Conservation (phyloP, 2,329 filamentous ascomycete genomes). For the Pseudofabraea citricarpa region DNA sequence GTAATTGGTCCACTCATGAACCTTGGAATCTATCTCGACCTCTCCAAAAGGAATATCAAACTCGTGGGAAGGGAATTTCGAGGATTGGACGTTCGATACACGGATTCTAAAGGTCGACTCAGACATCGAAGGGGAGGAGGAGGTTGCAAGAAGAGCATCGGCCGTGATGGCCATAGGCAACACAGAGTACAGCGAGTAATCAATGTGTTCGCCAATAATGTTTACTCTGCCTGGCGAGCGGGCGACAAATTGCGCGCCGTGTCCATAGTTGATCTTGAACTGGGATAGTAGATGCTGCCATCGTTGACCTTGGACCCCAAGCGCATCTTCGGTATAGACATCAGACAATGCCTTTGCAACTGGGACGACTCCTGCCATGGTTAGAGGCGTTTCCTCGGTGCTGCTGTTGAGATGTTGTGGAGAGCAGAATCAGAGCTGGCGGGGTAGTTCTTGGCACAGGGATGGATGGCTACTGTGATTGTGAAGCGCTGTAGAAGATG, state of each 20-base stretch:
- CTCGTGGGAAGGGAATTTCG: constrained; percentile 70
- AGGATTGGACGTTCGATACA: constrained; percentile 72
- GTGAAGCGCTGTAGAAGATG: not conserved
- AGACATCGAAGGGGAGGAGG: constrained; percentile 40
- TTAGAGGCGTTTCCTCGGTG: constrained; percentile 7
- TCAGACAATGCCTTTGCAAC: constrained; percentile 69
- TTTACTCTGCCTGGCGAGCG: constrained; percentile 93
- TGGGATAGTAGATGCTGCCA: constrained; percentile 70
- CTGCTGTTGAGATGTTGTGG: not conserved
- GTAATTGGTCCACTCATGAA: constrained; percentile 97
- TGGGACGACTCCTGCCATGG: constrained; percentile 61
- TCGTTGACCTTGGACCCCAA: constrained; percentile 62
- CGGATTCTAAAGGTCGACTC: constrained; percentile 60
- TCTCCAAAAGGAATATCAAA: constrained; percentile 64
- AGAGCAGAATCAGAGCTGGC: constrained; percentile 5
- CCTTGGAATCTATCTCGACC: constrained; percentile 77
- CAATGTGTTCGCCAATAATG: constrained; percentile 98
- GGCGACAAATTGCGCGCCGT: constrained; percentile 72
- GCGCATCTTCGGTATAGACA: constrained; percentile 75
- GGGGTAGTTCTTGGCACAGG: constrained; percentile 8
- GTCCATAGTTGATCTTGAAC: constrained; percentile 68
- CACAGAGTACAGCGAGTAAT: constrained; percentile 95
- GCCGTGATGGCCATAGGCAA: constrained; percentile 93
- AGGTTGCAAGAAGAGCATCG: constrained; percentile 84
- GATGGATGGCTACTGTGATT: not conserved